Evolutionary conservation across 306 rosid species (phyloP).

Genomic region (Pterocarpus santalinus): DNA sequence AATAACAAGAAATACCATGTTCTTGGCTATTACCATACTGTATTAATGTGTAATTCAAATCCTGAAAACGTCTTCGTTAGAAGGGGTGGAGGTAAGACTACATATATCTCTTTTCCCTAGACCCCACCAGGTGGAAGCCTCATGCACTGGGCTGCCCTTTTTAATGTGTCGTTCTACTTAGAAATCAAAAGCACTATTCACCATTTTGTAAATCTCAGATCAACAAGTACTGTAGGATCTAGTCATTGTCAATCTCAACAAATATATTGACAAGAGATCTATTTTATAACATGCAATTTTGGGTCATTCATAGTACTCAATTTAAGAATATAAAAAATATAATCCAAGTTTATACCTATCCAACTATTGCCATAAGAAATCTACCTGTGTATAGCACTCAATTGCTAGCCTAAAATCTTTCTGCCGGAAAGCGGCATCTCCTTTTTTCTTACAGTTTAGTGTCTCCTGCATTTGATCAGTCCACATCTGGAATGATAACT

Average conservation of each 20-base stretch:
- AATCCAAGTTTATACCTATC: neutral
- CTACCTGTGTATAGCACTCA: constrained; percentile 75
- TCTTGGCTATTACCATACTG: constrained; percentile 2
- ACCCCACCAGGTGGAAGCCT: no score
- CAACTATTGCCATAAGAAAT: constrained; percentile 40
- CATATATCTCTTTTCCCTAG: no score
- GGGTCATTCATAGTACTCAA: neutral
- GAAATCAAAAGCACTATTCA: constrained; percentile 30
- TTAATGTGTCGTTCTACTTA: neutral
- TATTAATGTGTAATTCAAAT: constrained; percentile 6
- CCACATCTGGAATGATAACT: constrained; percentile 92
- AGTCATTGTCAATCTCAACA: neutral
- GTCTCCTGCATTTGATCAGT: constrained; percentile 86
- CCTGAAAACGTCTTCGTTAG: no score
- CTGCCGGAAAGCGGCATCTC: constrained; percentile 71
- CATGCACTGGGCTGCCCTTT: no score
- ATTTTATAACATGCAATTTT: constrained; percentile 5
- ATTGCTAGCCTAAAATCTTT: constrained; percentile 72
- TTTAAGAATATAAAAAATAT: neutral
- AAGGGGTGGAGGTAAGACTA: no score
- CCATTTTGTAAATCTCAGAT: constrained; percentile 20
- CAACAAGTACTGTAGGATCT: neutral
- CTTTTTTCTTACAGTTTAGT: constrained; percentile 76
- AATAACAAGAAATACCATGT: neutral
- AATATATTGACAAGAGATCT: constrained; percentile 1